These are phyloP conservation scores for Populus ilicifolia DNA, from an alignment of 345 rosid genomes.

Conservation along the genomic window DNA sequence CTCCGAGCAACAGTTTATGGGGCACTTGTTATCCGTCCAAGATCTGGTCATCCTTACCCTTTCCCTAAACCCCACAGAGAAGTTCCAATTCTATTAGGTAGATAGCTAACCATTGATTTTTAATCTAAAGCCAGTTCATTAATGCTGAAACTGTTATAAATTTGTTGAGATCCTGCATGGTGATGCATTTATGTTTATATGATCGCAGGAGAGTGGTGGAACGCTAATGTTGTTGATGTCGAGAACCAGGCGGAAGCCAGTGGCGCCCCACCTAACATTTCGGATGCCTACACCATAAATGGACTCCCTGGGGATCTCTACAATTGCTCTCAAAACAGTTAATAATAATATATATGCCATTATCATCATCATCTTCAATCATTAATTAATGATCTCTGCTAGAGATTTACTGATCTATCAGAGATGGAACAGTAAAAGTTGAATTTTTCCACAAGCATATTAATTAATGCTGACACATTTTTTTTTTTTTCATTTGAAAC, in stretches of 20 bases:
- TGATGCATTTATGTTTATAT: neutral
- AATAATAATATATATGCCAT: slow-evolving; percentile 10
- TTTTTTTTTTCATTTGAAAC: neutral
- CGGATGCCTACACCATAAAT: slow-evolving; percentile 82
- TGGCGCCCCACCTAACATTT: slow-evolving; percentile 55
- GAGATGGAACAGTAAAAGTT: too few relatives aligned
- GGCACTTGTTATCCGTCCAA: slow-evolving; percentile 73
- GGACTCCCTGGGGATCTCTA: slow-evolving; percentile 88
- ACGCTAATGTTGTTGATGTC: slow-evolving; percentile 62
- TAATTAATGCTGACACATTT: too few relatives aligned
- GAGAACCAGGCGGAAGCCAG: slow-evolving; percentile 48
- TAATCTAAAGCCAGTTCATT: neutral
- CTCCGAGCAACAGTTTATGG: slow-evolving; percentile 88
- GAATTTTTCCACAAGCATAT: too few relatives aligned
- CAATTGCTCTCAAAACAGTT: slow-evolving; percentile 63
- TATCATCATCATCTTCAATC: neutral
- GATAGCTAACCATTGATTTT: neutral
- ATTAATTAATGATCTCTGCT: too few relatives aligned
- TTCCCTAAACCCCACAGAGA: slow-evolving; percentile 71
- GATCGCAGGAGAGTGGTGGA: slow-evolving; percentile 86
- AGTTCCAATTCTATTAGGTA: slow-evolving; percentile 75
- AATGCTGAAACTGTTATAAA: neutral
- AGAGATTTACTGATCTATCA: too few relatives aligned
- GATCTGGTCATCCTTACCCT: slow-evolving; percentile 53
- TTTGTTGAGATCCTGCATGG: neutral